These are phyloP conservation scores for Tetracladium marchalianum DNA, from an alignment of 495 filamentous ascomycete genomes.

Conservation along the genomic window DNA sequence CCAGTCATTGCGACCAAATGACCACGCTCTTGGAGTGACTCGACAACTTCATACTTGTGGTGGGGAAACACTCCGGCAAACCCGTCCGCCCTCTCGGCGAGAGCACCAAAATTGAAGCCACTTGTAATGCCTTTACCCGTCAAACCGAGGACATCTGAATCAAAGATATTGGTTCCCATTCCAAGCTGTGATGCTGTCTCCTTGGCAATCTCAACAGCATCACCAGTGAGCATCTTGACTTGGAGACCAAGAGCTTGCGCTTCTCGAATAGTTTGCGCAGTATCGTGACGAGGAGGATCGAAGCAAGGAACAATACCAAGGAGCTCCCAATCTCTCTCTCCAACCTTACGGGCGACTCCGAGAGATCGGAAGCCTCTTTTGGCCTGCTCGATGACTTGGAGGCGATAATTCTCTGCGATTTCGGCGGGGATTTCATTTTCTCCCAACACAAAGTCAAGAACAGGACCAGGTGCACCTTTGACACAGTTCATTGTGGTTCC, in stretches of 20 bases:
- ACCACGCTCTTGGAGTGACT: constrained; percentile 93
- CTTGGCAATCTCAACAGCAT: constrained; percentile 85
- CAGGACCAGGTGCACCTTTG: constrained; percentile 82
- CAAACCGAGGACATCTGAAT: constrained; percentile 64
- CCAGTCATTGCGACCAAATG: constrained; percentile 97
- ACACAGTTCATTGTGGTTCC: constrained; percentile 79
- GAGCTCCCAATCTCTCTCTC: constrained; percentile 71
- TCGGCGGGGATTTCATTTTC: constrained; percentile 65
- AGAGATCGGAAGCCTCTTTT: constrained; percentile 86
- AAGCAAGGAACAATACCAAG: constrained; percentile 91
- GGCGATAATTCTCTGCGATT: constrained; percentile 72
- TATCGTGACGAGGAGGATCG: constrained; percentile 86
- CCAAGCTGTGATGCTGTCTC: constrained; percentile 85
- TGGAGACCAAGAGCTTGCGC: constrained; percentile 78
- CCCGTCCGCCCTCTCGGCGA: constrained; percentile 90
- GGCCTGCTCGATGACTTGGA: constrained; percentile 84
- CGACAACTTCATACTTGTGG: constrained; percentile 96
- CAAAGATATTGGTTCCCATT: constrained; percentile 90
- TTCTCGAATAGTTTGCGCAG: constrained; percentile 81
- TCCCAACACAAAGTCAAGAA: constrained; percentile 73
- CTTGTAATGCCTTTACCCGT: constrained; percentile 85
- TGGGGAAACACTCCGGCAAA: constrained; percentile 96
- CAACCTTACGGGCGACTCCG: constrained; percentile 81
- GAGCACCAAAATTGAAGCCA: constrained; percentile 86
- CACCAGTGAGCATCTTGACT: constrained; percentile 96